Conservation (phyloP, 2,329 filamentous ascomycete species). For the Fusarium sp. region DNA sequence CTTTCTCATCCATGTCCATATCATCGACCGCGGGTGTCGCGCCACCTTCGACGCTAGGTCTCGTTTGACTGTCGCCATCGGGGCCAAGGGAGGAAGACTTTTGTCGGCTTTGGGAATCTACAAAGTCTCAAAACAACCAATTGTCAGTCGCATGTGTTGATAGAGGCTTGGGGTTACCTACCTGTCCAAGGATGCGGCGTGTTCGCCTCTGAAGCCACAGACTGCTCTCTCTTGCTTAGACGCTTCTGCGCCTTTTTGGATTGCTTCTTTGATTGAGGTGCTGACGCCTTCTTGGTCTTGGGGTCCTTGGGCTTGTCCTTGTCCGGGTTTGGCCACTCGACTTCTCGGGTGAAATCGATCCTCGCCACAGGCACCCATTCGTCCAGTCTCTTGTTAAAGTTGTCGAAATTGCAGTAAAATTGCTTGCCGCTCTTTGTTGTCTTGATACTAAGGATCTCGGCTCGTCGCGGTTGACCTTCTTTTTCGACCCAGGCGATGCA, state of each 20-base stretch:
- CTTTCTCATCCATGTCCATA: slow-evolving; percentile 67
- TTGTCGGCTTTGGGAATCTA: slow-evolving; percentile 59
- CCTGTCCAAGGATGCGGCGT: slow-evolving; percentile 66
- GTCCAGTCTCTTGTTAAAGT: slow-evolving; percentile 88
- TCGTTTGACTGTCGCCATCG: slow-evolving; percentile 60
- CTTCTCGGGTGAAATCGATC: slow-evolving; percentile 88
- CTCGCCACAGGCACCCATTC: slow-evolving; percentile 90
- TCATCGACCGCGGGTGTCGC: slow-evolving; percentile 62
- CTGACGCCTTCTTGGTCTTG: slow-evolving; percentile 78
- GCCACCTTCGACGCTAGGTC: slow-evolving; percentile 56
- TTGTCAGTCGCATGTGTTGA: background rate
- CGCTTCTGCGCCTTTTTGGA: slow-evolving; percentile 71
- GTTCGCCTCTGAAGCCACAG: slow-evolving; percentile 63
- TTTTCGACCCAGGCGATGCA: slow-evolving; percentile 73
- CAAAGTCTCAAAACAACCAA: slow-evolving; percentile 52
- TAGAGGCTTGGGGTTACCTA: slow-evolving; percentile 24
- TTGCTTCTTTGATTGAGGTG: slow-evolving; percentile 67
- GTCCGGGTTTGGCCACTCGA: slow-evolving; percentile 95
- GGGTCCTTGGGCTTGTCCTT: slow-evolving; percentile 81
- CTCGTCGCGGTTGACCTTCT: slow-evolving; percentile 88
- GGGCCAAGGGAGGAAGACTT: slow-evolving; percentile 57
- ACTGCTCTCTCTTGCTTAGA: slow-evolving; percentile 66
- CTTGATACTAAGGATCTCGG: slow-evolving; percentile 95
- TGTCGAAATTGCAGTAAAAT: slow-evolving; percentile 97
- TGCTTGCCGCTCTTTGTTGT: slow-evolving; percentile 88